Percentiles rank a stretch among this genome's conserved stretches.
These are phyloP conservation scores for Bipolaris zeicola DNA, from an alignment of 2,329 filamentous ascomycete species.

Conservation along the genomic window DNA sequence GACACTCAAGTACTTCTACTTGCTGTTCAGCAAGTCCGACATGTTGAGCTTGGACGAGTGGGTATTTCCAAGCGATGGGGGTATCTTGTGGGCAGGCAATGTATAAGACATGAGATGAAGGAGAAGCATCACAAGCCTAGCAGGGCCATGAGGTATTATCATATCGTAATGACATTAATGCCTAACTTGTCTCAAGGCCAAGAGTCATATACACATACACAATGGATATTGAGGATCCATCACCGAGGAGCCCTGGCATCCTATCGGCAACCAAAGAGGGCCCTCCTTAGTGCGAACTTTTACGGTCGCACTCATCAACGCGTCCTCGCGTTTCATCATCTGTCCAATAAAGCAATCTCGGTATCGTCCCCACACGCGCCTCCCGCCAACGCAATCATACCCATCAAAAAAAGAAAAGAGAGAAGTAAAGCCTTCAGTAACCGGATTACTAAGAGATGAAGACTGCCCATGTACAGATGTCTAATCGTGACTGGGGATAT, in stretches of 20 bases:
- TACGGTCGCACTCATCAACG: constrained; percentile 29
- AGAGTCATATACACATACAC: constrained; percentile 28
- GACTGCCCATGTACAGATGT: constrained; percentile 39
- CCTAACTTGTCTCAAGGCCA: constrained; percentile 26
- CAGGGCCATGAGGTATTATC: constrained; percentile 8
- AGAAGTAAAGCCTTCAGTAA: constrained; percentile 30
- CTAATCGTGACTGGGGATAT: constrained; percentile 34
- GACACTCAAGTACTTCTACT: constrained; percentile 69
- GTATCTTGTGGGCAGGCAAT: constrained; percentile 37
- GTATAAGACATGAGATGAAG: background rate
- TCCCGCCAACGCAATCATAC: constrained; percentile 35
- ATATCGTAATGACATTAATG: constrained; percentile 43
- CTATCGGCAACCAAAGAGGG: constrained; percentile 36
- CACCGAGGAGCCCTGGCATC: constrained; percentile 39
- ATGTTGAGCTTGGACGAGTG: constrained; percentile 66
- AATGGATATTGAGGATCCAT: constrained; percentile 27
- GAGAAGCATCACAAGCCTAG: background rate
- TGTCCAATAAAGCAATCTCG: constrained; percentile 30
- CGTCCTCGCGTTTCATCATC: constrained; percentile 17
- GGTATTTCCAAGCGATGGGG: constrained; percentile 59
- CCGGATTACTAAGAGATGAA: constrained; percentile 38
- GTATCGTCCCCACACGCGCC: constrained; percentile 22
- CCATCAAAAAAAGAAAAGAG: constrained; percentile 23
- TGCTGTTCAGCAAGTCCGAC: constrained; percentile 64
- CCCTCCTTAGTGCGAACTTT: constrained; percentile 37